Percentiles rank a stretch among this genome's conserved stretches.
Evolutionary conservation across 2,329 filamentous ascomycete genomes (phyloP).

Genomic region (Corynespora cassiicola): DNA sequence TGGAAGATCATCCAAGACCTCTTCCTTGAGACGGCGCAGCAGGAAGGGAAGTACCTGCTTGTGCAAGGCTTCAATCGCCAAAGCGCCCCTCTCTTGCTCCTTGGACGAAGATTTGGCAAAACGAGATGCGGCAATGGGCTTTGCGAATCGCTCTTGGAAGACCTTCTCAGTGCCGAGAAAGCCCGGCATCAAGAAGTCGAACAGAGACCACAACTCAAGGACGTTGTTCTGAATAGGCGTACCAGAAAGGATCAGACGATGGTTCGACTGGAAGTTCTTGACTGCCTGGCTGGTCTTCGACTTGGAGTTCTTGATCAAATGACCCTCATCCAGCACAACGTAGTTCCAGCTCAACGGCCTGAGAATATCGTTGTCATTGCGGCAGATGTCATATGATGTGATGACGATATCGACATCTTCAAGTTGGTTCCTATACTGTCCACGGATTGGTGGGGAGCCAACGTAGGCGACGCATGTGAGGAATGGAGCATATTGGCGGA

Average conservation of each 20-base stretch:
- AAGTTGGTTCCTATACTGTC: slow-evolving; percentile 72
- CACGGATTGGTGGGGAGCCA: slow-evolving; percentile 82
- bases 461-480: slow-evolving; percentile 89
- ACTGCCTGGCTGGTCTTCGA: slow-evolving; percentile 95
- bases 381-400: slow-evolving; percentile 96
- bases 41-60: slow-evolving; percentile 98
- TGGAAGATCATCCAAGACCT: slow-evolving; percentile 93
- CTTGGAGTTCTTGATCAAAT: slow-evolving; percentile 98
- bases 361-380: slow-evolving; percentile 90
- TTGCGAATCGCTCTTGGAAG: slow-evolving; percentile 94
- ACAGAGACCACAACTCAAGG: slow-evolving; percentile 94
- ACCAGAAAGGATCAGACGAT: slow-evolving; percentile 92
- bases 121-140: slow-evolving; percentile 91
- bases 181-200: slow-evolving; percentile 98
- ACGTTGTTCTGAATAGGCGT: slow-evolving; percentile 99
- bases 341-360: slow-evolving; percentile 93
- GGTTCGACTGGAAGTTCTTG: slow-evolving; percentile 88
- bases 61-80: slow-evolving; percentile 97
- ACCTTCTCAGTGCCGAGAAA: slow-evolving; percentile 96
- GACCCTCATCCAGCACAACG: slow-evolving; percentile 93
- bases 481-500: slow-evolving; percentile 95
- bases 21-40: slow-evolving; percentile 93
- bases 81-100: slow-evolving; percentile 93
- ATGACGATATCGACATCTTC: slow-evolving; percentile 88
- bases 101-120: slow-evolving; percentile 98